A percentile compares a stretch with the other conserved stretches of the same genome.
These are phyloP conservation scores for Circinella minor DNA, from an alignment of 371 early-diverging fungal species.

Conservation along the genomic window DNA sequence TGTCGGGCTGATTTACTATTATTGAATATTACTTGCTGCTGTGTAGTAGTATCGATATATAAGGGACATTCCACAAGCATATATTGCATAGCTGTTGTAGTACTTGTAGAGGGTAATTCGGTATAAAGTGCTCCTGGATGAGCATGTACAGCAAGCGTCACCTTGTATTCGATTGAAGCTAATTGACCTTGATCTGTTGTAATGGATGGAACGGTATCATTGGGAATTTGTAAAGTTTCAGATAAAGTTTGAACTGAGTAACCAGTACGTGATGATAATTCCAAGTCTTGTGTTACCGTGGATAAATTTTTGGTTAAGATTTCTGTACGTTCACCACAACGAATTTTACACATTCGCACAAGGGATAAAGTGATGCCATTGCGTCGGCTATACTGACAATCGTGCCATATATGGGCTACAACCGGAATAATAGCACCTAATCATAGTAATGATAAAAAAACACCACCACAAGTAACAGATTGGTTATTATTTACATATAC, in stretches of 20 bases:
- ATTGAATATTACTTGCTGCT: not conserved
- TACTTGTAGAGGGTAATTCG: not conserved
- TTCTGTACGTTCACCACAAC: constrained; percentile 13
- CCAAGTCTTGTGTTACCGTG: constrained; percentile 1
- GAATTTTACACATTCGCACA: constrained; percentile 10
- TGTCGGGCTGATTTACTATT: not conserved
- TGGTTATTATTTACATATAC: not conserved
- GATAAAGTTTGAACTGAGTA: constrained; percentile 12
- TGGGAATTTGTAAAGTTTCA: constrained; percentile 3
- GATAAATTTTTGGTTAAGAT: constrained; percentile 1
- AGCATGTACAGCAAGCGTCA: constrained; percentile 1
- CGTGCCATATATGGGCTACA: constrained; percentile 21
- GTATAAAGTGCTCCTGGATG: constrained; percentile 15
- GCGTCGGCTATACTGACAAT: not conserved
- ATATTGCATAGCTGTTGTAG: not conserved
- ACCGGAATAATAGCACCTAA: constrained; percentile 9
- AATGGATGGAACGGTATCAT: not conserved
- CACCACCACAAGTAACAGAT: no score
- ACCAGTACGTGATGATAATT: not conserved
- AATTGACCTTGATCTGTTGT: not conserved
- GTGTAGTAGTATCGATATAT: not conserved
- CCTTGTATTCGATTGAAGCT: constrained; percentile 11
- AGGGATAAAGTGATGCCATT: constrained; percentile 7
- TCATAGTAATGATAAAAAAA: not conserved
- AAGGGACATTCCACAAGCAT: constrained; percentile 13